Evolutionary conservation across 2,329 filamentous ascomycete genomes (phyloP).

Genomic region (Penicillium sp.): DNA sequence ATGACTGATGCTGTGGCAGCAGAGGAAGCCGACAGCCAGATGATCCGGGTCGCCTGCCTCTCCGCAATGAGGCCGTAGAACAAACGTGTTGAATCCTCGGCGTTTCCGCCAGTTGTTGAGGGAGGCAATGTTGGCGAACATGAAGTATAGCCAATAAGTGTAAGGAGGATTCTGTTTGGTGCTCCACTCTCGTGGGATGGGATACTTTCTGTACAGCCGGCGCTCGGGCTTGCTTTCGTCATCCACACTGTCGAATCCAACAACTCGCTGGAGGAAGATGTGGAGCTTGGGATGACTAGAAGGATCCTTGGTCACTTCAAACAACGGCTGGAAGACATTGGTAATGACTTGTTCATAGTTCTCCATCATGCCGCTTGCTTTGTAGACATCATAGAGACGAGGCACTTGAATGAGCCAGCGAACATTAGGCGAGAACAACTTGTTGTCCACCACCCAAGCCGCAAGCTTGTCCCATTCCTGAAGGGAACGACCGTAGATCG

Average conservation of each 20-base stretch:
- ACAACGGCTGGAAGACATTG: constrained; percentile 91
- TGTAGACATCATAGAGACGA: constrained; percentile 93
- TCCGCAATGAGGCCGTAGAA: constrained; percentile 89
- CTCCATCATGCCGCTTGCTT: constrained; percentile 79
- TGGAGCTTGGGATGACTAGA: constrained; percentile 87
- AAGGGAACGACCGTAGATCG: constrained; percentile 87
- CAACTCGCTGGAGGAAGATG: constrained; percentile 88
- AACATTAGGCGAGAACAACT: constrained; percentile 95
- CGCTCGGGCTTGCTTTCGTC: constrained; percentile 97
- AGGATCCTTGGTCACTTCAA: constrained; percentile 89
- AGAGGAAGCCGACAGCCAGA: constrained; percentile 83
- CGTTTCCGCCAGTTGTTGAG: constrained; percentile 89
- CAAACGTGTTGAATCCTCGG: constrained; percentile 92
- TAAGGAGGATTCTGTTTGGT: constrained; percentile 96
- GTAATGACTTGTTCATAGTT: constrained; percentile 86
- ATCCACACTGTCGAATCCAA: constrained; percentile 96
- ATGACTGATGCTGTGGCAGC: constrained; percentile 96
- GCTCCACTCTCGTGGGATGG: constrained; percentile 82
- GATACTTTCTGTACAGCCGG: constrained; percentile 92
- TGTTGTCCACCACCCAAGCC: constrained; percentile 96
- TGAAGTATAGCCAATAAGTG: constrained; percentile 98
- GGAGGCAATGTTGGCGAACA: constrained; percentile 90
- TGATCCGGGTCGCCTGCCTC: constrained; percentile 97
- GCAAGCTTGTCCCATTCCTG: constrained; percentile 98
- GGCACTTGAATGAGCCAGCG: constrained; percentile 96